Evolutionary conservation across 768 basidiomycete species (phyloP).

Genomic region (Boletus vermiculosoides): DNA sequence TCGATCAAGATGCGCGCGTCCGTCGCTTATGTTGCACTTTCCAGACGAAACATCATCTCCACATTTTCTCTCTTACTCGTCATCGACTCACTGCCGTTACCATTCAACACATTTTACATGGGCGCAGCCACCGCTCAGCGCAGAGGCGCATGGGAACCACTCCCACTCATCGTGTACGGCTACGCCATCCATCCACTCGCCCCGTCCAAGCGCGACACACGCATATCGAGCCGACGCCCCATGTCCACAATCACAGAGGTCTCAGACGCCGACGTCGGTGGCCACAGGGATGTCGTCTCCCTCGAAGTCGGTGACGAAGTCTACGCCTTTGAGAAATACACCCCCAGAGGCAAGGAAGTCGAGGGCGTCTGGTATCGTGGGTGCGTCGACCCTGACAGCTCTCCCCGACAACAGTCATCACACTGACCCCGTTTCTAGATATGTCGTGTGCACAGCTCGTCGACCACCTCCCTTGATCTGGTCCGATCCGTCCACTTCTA

Average conservation of each 20-base stretch:
- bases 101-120: constrained; percentile 13
- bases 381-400: constrained; percentile 46
- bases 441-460: constrained; percentile 81
- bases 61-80: neutral
- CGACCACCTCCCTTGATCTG: constrained; percentile 65
- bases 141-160: constrained; percentile 58
- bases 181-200: constrained; percentile 85
- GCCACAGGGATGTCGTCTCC: constrained; percentile 73
- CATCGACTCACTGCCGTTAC: too few relatives aligned
- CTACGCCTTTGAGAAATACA: constrained; percentile 94
- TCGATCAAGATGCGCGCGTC: neutral
- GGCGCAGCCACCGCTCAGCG: constrained; percentile 28
- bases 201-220: constrained; percentile 71
- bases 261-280: constrained; percentile 59
- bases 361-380: constrained; percentile 93
- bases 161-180: constrained; percentile 81
- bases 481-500: constrained; percentile 53
- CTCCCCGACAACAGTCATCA: neutral
- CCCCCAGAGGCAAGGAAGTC: constrained; percentile 65
- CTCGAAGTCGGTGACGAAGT: constrained; percentile 96
- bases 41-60: neutral
- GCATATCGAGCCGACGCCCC: constrained; percentile 46
- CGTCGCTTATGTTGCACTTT: neutral
- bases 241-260: constrained; percentile 45
- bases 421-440: constrained; percentile 43